phyloP scores from a whole-genome alignment of 2,329 filamentous ascomycete species.

The Neofusicoccum parvum region DNA sequence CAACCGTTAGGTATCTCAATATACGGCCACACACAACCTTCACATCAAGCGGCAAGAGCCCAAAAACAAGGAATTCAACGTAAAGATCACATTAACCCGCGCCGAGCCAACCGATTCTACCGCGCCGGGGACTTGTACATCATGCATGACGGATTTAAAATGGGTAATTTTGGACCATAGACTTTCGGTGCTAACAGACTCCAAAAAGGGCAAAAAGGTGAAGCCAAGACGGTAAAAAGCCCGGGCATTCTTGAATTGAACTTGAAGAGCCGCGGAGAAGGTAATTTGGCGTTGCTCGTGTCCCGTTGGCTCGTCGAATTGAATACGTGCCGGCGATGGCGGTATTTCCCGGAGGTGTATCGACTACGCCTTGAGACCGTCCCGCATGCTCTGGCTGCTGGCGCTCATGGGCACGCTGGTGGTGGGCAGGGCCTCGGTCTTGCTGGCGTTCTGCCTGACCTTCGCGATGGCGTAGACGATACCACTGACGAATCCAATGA shows the following conservation, averaged over 20 bases:
- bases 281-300: background rate
- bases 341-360: too few species aligned
- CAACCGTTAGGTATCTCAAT: conserved; percentile 6
- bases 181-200: background rate
- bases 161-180: background rate
- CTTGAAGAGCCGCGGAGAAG: background rate
- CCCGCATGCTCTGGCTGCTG: conserved; percentile 86
- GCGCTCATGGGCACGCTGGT: conserved; percentile 76
- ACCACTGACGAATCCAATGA: conserved; percentile 87
- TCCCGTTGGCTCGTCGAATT: conserved; percentile 12
- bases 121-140: conserved; percentile 7
- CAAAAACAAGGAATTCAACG: background rate
- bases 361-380: conserved; percentile 67
- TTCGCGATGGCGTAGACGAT: conserved; percentile 89
- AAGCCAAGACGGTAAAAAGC: background rate
- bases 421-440: conserved; percentile 64
- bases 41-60: background rate
- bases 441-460: conserved; percentile 74
- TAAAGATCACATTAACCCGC: conserved; percentile 6
- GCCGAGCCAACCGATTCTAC: conserved; percentile 11
- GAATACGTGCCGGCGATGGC: background rate
- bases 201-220: background rate
- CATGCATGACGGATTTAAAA: conserved; percentile 9
- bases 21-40: background rate
- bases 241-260: background rate